Percentiles rank a stretch among this genome's conserved stretches.
phyloP scores from a whole-genome alignment of 768 basidiomycete genomes.

The Gautieria morchelliformis region DNA sequence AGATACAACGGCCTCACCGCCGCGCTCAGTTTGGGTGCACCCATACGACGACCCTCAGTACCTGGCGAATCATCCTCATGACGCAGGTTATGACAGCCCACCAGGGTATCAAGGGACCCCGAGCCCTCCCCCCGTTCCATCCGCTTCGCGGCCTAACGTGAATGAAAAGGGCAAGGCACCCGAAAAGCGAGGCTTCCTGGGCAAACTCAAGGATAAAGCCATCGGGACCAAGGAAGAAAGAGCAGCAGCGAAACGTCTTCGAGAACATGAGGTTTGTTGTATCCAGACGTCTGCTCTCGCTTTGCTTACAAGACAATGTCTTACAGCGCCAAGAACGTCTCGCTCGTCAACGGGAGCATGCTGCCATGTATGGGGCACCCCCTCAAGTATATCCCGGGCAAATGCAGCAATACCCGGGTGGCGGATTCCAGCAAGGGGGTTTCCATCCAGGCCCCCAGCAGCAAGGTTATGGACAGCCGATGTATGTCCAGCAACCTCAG shows the following conservation, averaged over 20 bases:
- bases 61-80: conserved; percentile 44
- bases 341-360: conserved; percentile 26
- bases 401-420: conserved; percentile 6
- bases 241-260: conserved; percentile 22
- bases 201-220: conserved; percentile 52
- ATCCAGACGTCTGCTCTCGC: background rate
- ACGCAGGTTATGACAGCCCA: conserved; percentile 24
- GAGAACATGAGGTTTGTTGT: conserved; percentile 1
- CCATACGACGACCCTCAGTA: conserved; percentile 62
- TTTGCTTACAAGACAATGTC: conserved; percentile 12
- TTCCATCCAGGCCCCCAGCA: conserved; percentile 3
- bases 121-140: conserved; percentile 9
- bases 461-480: conserved; percentile 15
- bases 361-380: conserved; percentile 18
- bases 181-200: conserved; percentile 46
- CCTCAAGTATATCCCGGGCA: conserved; percentile 11
- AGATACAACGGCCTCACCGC: conserved; percentile 52
- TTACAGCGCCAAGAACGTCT: conserved; percentile 13
- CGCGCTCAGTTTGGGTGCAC: conserved; percentile 63
- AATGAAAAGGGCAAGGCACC: conserved; percentile 8
- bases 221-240: conserved; percentile 59
- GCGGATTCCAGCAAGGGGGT: conserved; percentile 1
- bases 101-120: background rate
- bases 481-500: conserved; percentile 6
- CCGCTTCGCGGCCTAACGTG: conserved; percentile 6